Conservation (phyloP, 73 alveolate species). For the Stentor roeselii region DNA sequence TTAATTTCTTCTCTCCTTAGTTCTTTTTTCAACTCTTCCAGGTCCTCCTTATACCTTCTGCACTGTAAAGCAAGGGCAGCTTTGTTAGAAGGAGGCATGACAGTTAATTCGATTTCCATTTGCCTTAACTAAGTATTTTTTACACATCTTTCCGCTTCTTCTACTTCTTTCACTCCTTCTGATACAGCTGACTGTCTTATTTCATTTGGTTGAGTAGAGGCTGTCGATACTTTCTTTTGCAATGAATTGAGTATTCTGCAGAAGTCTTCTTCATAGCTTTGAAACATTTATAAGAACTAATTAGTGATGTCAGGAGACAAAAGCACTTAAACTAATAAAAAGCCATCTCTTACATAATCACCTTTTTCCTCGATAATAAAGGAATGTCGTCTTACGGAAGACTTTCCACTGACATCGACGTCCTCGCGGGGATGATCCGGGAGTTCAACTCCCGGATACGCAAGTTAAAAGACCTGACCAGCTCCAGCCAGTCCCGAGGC, state of each 20-base stretch:
- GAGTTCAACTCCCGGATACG: too few species aligned
- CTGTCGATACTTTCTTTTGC: neutral
- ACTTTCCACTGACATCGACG: too few species aligned
- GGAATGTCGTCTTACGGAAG: too few species aligned
- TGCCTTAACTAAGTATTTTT: neutral
- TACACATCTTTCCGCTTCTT: slow-evolving; percentile 22
- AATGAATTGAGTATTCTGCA: neutral
- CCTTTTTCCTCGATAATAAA: too few species aligned
- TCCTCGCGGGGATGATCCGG: too few species aligned
- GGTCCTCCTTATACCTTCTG: neutral
- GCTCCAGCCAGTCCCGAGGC: too few species aligned
- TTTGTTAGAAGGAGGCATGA: neutral
- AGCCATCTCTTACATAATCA: too few species aligned
- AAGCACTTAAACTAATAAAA: neutral
- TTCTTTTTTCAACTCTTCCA: neutral
- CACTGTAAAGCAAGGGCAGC: neutral
- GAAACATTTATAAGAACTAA: neutral
- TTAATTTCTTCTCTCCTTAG: neutral
- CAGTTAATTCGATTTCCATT: slow-evolving; percentile 19
- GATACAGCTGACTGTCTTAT: neutral
- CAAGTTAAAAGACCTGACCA: too few species aligned
- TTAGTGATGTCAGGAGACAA: neutral
- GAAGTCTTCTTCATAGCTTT: slow-evolving; percentile 7
- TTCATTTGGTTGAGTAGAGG: neutral
- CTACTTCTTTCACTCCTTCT: neutral